Conservation (phyloP, 2,329 filamentous ascomycete species). For the Talaromyces sp. region DNA sequence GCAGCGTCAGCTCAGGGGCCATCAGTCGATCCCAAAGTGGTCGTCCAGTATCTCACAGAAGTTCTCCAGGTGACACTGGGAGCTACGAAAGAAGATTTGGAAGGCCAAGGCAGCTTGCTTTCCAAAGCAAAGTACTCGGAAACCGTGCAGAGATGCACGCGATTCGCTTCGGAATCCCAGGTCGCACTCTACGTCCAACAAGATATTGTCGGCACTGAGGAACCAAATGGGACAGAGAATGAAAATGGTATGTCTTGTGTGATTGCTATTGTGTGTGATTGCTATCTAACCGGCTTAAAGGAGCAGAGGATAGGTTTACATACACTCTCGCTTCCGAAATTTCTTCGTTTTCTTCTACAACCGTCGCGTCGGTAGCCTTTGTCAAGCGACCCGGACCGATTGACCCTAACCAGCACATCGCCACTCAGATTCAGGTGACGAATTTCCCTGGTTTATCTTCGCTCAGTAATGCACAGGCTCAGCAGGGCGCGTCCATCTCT, state of each 20-base stretch:
- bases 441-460: conserved; percentile 81
- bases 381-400: conserved; percentile 87
- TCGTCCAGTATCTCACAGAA: conserved; percentile 67
- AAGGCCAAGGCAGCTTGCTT: conserved; percentile 75
- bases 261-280: background rate
- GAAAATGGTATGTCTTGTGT: conserved; percentile 34
- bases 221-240: conserved; percentile 37
- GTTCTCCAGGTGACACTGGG: conserved; percentile 71
- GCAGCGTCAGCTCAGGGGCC: conserved; percentile 24
- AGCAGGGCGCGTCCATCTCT: conserved; percentile 69
- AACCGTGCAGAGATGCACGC: conserved; percentile 78
- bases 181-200: conserved; percentile 89
- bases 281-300: conserved; percentile 16
- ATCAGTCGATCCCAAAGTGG: conserved; percentile 59
- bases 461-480: conserved; percentile 60
- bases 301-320: conserved; percentile 49
- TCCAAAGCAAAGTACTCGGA: conserved; percentile 68
- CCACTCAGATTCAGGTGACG: conserved; percentile 85
- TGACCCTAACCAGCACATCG: conserved; percentile 75
- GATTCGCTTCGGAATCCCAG: conserved; percentile 85
- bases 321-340: conserved; percentile 83
- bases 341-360: conserved; percentile 64
- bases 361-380: conserved; percentile 83
- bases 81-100: conserved; percentile 71
- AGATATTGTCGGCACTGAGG: conserved; percentile 54